A percentile compares a stretch with the other conserved stretches of the same genome.
Evolutionary conservation across 164 flowering plant species (phyloP).

Genomic region (Cinnamomum micranthum): DNA sequence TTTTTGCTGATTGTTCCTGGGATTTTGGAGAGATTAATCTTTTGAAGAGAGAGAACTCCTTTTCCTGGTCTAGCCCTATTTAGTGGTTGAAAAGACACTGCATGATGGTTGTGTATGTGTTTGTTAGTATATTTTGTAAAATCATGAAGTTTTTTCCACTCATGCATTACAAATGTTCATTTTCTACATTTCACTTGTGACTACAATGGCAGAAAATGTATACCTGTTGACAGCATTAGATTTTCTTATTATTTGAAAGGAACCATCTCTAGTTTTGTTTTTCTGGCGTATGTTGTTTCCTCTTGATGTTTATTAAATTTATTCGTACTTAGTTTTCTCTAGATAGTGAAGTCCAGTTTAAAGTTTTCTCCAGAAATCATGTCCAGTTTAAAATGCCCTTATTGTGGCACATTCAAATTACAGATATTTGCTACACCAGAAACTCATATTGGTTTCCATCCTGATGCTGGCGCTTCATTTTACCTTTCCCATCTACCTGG

Average conservation of each 20-base stretch:
- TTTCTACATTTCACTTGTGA: no score
- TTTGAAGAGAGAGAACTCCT: no score
- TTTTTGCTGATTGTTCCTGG: no score
- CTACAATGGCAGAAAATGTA: background rate
- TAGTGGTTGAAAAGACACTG: no score
- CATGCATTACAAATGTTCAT: no score
- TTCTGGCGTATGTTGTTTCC: background rate
- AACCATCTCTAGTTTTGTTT: background rate
- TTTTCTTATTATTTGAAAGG: background rate
- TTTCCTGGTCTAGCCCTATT: no score
- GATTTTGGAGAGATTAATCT: no score
- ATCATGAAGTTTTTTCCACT: no score
- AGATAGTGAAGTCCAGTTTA: background rate
- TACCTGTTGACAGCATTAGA: background rate
- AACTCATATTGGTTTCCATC: constrained; percentile 85
- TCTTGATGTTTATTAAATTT: background rate
- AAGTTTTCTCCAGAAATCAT: constrained; percentile 6
- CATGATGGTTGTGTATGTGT: no score
- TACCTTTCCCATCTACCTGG: constrained; percentile 87
- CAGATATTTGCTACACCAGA: constrained; percentile 81
- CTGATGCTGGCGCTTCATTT: constrained; percentile 91
- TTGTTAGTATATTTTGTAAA: no score
- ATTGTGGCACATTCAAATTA: constrained; percentile 9
- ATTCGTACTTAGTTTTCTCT: background rate
- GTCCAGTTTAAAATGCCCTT: background rate